phyloP scores from a whole-genome alignment of 139 green algal species.

The Chlamydomonas sp. region DNA sequence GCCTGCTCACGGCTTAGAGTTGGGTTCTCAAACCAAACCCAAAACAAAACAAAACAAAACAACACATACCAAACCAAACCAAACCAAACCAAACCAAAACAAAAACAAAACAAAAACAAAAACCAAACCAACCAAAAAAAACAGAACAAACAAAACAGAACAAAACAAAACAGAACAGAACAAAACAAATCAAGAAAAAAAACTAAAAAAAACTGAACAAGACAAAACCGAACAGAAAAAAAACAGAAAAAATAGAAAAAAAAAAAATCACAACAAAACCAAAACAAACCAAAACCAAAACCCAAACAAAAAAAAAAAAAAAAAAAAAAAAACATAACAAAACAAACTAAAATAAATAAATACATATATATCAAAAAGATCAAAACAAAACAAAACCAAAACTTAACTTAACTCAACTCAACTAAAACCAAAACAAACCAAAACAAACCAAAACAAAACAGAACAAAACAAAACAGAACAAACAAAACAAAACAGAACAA shows the following conservation, averaged over 20 bases:
- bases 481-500: background rate
- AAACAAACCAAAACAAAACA: conserved; percentile 1
- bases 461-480: too few species aligned
- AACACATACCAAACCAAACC: background rate
- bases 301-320: conserved; percentile 2
- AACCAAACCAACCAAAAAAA: background rate
- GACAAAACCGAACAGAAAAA: background rate
- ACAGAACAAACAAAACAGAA: background rate
- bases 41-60: conserved; percentile 7
- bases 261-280: too few species aligned
- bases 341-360: background rate
- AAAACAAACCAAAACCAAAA: background rate
- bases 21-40: background rate
- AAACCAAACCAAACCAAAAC: background rate
- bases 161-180: background rate
- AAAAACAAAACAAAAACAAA: too few species aligned
- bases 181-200: background rate
- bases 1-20: background rate
- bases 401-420: background rate
- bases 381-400: background rate
- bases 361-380: background rate
- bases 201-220: background rate
- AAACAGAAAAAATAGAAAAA: background rate
- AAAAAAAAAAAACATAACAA: conserved; percentile 2
- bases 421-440: background rate